A percentile compares a stretch with the other conserved stretches of the same genome.
Conservation (phyloP, 2,329 filamentous ascomycete genomes). For the Pseudopithomyces maydicus region DNA sequence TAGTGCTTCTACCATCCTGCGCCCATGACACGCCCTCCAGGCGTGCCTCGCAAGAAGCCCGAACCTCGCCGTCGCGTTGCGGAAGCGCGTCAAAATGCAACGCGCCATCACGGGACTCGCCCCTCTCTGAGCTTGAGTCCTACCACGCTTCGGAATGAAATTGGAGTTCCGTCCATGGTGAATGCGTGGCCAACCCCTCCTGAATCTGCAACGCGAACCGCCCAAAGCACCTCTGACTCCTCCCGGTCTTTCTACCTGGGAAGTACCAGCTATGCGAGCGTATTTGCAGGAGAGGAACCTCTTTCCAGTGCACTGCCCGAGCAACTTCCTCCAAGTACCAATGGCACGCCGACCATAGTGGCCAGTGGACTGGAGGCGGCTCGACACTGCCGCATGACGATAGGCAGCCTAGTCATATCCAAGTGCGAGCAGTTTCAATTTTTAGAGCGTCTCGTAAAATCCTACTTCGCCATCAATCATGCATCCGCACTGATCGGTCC, state of each 20-base stretch:
- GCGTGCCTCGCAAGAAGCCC: constrained; percentile 41
- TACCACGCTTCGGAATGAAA: constrained; percentile 34
- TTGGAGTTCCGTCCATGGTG: constrained; percentile 11
- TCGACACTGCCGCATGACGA: constrained; percentile 34
- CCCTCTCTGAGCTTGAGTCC: constrained; percentile 32
- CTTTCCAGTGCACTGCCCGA: constrained; percentile 37
- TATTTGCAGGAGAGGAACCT: constrained; percentile 37
- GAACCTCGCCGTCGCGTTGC: constrained; percentile 34
- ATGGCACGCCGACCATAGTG: constrained; percentile 23
- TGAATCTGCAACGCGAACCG: constrained; percentile 27
- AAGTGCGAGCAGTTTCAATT: constrained; percentile 35
- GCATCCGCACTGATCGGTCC: constrained; percentile 34
- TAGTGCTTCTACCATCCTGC: constrained; percentile 45
- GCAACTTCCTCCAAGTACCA: constrained; percentile 32
- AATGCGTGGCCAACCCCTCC: constrained; percentile 38
- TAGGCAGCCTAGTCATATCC: constrained; percentile 35
- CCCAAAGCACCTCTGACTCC: constrained; percentile 27
- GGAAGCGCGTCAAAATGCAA: constrained; percentile 20
- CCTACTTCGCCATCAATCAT: constrained; percentile 34
- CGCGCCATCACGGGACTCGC: constrained; percentile 23
- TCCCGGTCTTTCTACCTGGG: constrained; percentile 39
- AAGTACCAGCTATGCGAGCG: constrained; percentile 43
- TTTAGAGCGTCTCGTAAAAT: constrained; percentile 31
- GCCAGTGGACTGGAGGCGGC: constrained; percentile 23
- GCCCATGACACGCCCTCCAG: constrained; percentile 43